Base-by-base conservation (phyloP, 2,329 filamentous ascomycete species). In the Talaromyces sp. region DNA sequence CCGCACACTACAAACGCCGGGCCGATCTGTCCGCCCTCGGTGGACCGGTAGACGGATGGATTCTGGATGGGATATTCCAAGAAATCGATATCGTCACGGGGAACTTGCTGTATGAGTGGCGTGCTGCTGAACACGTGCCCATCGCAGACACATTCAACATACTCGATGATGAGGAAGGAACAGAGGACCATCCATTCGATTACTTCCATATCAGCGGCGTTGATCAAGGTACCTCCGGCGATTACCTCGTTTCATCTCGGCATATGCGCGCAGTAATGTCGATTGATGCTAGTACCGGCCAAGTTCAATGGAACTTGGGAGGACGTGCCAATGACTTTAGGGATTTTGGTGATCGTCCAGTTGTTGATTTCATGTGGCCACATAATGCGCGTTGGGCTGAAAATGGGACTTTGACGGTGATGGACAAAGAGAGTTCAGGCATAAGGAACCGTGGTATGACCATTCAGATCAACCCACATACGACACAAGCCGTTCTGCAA, bases 181-280 rank as follows among this genome's bases (percentile, higher is more conserved):
- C 49, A n/a, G 22, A 69, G 64, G 59, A 63, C 3, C 22, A 65
- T 8, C 71, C 82, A 1, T 86, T 80, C 77, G 84, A 86, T 69
- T 86, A 82, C 72, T 85, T 85, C 74, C 84, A 86, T 71, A 81
- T 86, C 72, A 86, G 84, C 72, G 83, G 83, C 40, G 75, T 87
- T 31, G 81, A 85, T 69, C 85, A 86, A 70, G 80, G 82, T 61
- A 69, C 73, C 0, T 69, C 78, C 0, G 83, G 83, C 4, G 82
- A 87, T 69, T 88, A 84, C 65, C 72, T 87, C 11, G 77, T 88
- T 40, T 87, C 84, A 0, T 78, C 81, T 0, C 81, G 84, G 1
- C 79, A 85, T 69, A 77, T 80, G 60, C 80, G 80, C 69, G 77
- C 80, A 19, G 74, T 86, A 11, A 76, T 77, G 36, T 80, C 80